phyloP scores from a whole-genome alignment of 805 yeast species.

The Metschnikowia kunwiensis region DNA sequence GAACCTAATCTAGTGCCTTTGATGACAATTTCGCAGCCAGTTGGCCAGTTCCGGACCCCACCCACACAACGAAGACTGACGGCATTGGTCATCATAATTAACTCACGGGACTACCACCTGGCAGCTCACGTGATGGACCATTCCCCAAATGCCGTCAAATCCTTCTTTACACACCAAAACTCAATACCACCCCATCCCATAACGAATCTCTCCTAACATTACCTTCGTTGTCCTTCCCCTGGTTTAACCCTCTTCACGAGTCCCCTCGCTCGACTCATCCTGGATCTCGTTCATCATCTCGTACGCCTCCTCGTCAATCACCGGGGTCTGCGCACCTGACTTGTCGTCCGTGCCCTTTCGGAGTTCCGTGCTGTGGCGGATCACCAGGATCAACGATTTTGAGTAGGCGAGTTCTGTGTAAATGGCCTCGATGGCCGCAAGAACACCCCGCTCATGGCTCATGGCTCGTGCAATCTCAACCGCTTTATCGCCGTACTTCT shows the following conservation, averaged over 20 bases:
- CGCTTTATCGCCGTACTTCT: conserved; percentile 68
- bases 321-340: conserved; percentile 30
- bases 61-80: no score
- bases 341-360: conserved; percentile 19
- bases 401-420: conserved; percentile 81
- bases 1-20: no score
- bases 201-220: no score
- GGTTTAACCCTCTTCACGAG: background rate
- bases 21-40: no score
- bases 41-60: no score
- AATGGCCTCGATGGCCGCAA: conserved; percentile 69
- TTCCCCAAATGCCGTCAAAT: no score
- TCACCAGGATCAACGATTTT: conserved; percentile 48
- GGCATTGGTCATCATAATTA: no score
- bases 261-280: background rate
- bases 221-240: no score
- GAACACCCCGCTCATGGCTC: conserved; percentile 75
- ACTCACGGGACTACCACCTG: no score
- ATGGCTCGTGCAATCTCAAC: conserved; percentile 58
- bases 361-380: conserved; percentile 36
- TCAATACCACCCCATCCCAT: no score
- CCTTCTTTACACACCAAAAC: no score
- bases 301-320: conserved; percentile 19
- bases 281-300: conserved; percentile 11
- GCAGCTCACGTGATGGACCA: no score